Percentiles rank a stretch among this genome's conserved stretches.
Conservation (phyloP, 75 land plant species). For the Larix kaempferi region DNA sequence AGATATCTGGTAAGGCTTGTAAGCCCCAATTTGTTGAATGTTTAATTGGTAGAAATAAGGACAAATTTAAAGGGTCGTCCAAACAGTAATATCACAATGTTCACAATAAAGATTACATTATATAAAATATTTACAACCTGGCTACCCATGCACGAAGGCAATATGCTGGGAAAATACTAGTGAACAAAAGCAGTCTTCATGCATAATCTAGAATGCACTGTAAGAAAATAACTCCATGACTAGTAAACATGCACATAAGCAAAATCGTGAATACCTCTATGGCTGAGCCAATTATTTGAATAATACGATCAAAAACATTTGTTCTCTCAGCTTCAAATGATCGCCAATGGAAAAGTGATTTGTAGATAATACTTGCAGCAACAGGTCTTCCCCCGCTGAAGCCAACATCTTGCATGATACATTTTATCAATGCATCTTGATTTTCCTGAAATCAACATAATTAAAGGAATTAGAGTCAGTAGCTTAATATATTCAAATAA, state of each 20-base stretch:
- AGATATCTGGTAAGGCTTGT: neutral
- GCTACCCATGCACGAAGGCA: no score
- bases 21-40: no score
- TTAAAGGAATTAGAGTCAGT: neutral
- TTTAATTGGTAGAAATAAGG: no score
- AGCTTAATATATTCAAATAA: neutral
- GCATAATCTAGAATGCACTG: no score
- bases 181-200: no score
- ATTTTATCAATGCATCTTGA: constrained; percentile 78
- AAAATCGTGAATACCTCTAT: constrained; percentile 57
- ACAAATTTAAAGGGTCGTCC: no score
- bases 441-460: constrained; percentile 52
- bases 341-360: constrained; percentile 89
- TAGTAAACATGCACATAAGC: neutral
- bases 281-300: constrained; percentile 77
- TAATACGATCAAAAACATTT: constrained; percentile 77
- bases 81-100: no score
- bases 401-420: constrained; percentile 83
- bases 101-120: no score
- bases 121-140: no score
- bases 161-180: no score
- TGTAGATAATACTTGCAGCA: constrained; percentile 83
- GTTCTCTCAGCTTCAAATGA: constrained; percentile 96
- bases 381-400: constrained; percentile 75
- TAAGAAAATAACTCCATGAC: neutral